Evolutionary conservation across 441 rosid genomes (phyloP), one percentile per base, ranked within the genome.

Genomic region (Populus tomentosa): DNA sequence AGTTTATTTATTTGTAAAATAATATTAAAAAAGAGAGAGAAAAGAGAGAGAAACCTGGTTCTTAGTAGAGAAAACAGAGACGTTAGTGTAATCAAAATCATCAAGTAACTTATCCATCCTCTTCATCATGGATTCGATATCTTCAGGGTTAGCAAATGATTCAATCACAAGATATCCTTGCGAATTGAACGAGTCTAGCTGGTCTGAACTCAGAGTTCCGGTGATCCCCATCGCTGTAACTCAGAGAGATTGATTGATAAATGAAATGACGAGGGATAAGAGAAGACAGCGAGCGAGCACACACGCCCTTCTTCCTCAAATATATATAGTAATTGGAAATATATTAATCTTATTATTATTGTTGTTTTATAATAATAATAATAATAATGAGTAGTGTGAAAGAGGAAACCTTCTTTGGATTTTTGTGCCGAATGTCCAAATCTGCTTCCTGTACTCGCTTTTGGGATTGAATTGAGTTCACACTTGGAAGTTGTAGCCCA

Each of bases 101-200:
- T 79, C 73, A 21, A 96, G 90, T 82, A 96, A 83, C 63, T 81
- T 82, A 16, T 79, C 79, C 97, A 94, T 92, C 82, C 94, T 89
- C 82, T 86, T 90, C 87, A 85, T 85, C 90, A 96, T 82, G 67
- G 73, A 76, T 6, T 77, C 78, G 63, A 92, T 89, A 78, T 92
- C 98, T 75, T 85, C 88, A 4, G 81, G 50, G 81, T 83, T 82
- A 24, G 96, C 89, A 82, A 94, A 92, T 1, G 93, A 91, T 75
- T 96, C 98, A 32, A 92, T 76, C 73, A 92, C 98, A 75, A 92
- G 67, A 83, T 89, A 96, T n/a, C 97, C 98, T 78, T 89, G 89
- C 76, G 97, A 85, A 64, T 84, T 71, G 85, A 89, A 94, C 78
- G 80, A 82, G 35, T 85, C 50, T 74, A 92, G 91, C 83, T 91